A percentile compares a stretch with the other conserved stretches of the same genome.
Evolutionary conservation across 139 green algal genomes (phyloP).

Genomic region (Chlamydomonas incerta): DNA sequence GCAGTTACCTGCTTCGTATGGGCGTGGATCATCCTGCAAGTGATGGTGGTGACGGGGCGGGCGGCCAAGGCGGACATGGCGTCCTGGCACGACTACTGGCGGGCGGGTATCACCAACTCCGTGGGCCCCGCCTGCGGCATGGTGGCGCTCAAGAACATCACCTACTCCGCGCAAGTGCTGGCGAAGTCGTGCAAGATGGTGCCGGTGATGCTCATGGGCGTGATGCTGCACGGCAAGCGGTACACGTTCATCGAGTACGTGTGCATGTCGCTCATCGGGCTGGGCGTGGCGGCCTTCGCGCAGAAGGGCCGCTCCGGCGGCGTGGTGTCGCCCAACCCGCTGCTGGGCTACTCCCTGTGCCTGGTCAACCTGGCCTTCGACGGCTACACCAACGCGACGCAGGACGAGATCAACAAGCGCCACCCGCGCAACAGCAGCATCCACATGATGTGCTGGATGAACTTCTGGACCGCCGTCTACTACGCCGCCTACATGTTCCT

Average conservation of each 20-base stretch:
- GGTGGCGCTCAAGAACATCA: constrained; percentile 95
- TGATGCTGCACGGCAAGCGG: constrained; percentile 82
- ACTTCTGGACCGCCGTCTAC: constrained; percentile 92
- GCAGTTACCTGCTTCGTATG: constrained; percentile 89
- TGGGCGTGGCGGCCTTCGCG: constrained; percentile 87
- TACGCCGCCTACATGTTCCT: constrained; percentile 84
- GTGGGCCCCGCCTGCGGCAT: constrained; percentile 92
- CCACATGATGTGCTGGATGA: constrained; percentile 98
- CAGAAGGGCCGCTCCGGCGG: constrained; percentile 74
- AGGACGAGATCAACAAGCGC: constrained; percentile 87
- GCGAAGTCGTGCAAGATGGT: constrained; percentile 83
- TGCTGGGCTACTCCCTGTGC: constrained; percentile 93
- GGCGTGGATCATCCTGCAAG: constrained; percentile 72
- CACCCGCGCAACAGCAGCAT: constrained; percentile 80
- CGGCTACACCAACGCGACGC: constrained; percentile 95
- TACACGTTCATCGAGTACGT: constrained; percentile 92
- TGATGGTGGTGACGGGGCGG: background rate
- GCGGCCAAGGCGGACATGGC: constrained; percentile 7
- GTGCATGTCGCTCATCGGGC: constrained; percentile 86
- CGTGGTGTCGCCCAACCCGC: constrained; percentile 86
- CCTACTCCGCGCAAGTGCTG: constrained; percentile 88
- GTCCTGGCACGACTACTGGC: constrained; percentile 82
- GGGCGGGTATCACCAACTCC: constrained; percentile 85
- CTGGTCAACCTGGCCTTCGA: constrained; percentile 93
- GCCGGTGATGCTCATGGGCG: constrained; percentile 95